Evolutionary conservation across 352 stramenopile species (phyloP), one percentile per base, ranked within the genome.

Genomic region (Phytopythium mirpurense): DNA sequence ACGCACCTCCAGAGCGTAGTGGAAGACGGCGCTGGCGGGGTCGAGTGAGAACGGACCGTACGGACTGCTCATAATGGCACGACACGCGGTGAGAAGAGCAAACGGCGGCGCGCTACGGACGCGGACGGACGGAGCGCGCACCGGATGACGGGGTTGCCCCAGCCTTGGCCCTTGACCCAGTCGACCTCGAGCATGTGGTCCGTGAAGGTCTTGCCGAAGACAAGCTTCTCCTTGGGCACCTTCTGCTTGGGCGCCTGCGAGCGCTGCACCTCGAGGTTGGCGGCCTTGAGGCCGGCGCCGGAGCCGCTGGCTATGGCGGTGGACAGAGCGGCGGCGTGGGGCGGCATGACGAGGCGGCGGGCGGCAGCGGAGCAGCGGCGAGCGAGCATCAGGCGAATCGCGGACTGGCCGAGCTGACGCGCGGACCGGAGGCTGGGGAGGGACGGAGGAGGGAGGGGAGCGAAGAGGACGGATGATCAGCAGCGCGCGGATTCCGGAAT

Each of bases 161-260:
- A 99, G 29, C 79, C 77, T 26, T 78, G 61, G 54, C 75, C 78
- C 58, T 81, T 60, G 44, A 88, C 75, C 81, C 89, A 98, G 66
- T 97, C 86, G 29, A 98, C 77, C 57, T 95, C 86, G n/a, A 99
- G 72, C 95, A 99, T 98, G 76, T 98, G 95, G 70, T 98, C 93
- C 21, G 90, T 91, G 70, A 99, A 97, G 8, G 84, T 95, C 54
- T 89, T 96, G 52, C 96, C 96, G 68, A 98, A 99, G 54, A 72
- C 84, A 18, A 98, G 84, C 61, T 95, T 58, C 54, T 94, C 84
- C 57, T 95, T 95, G 34, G 85, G 70, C 21, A 86, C 23, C 58
- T 95, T 94, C 7, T 64, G 12, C 67, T 88, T 78, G 19, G 75
- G 75, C 19, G 29, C 35, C 12, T 56, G 54, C 19, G 76, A 85